Percentiles rank a stretch among this genome's conserved stretches.
Conservation (phyloP, 2,329 filamentous ascomycete species). For the Phyllosticta capitalensis region DNA sequence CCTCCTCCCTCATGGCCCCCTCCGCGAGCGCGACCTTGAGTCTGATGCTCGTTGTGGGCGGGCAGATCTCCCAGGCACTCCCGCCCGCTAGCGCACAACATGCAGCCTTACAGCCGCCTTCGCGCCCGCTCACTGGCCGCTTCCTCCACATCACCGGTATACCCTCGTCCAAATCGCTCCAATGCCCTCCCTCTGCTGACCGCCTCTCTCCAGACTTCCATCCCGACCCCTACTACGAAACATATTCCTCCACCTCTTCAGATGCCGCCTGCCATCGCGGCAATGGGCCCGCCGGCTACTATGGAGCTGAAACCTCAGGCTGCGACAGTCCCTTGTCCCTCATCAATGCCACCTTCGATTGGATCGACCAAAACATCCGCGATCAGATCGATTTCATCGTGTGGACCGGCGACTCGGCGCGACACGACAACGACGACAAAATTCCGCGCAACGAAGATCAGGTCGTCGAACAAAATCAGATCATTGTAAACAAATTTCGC, state of each 20-base stretch:
- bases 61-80: background rate
- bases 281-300: conserved; percentile 65
- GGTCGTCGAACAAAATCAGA: conserved; percentile 67
- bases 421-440: conserved; percentile 79
- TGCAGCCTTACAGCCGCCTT: background rate
- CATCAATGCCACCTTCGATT: conserved; percentile 80
- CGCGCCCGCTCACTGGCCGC: conserved; percentile 41
- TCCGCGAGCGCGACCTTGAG: background rate
- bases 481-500: conserved; percentile 65
- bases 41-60: background rate
- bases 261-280: conserved; percentile 69
- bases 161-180: conserved; percentile 16
- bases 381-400: conserved; percentile 80
- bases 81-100: background rate
- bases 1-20: background rate
- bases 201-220: conserved; percentile 63
- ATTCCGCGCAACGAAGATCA: conserved; percentile 66
- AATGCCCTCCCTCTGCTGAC: conserved; percentile 3
- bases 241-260: conserved; percentile 60
- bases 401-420: conserved; percentile 85
- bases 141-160: conserved; percentile 85
- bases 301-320: conserved; percentile 76
- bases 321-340: conserved; percentile 79
- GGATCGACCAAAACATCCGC: conserved; percentile 70
- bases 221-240: conserved; percentile 78